phyloP scores from a whole-genome alignment of 331 rosid genomes.

The Pyracantha coccinea region DNA sequence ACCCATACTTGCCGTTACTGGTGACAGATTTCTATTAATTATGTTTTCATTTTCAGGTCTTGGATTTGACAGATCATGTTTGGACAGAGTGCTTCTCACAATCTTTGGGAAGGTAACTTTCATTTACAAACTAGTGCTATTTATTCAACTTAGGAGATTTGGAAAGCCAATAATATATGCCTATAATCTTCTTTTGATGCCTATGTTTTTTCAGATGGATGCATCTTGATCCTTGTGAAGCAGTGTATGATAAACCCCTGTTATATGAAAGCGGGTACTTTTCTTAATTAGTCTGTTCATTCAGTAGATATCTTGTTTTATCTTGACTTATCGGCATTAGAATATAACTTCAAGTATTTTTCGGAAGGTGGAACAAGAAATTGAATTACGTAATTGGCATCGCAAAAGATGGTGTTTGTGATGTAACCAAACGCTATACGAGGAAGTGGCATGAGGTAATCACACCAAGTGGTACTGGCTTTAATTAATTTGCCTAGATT shows the following conservation, averaged over 20 bases:
- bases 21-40: neutral
- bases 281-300: conserved; percentile 3
- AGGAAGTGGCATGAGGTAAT: conserved; percentile 89
- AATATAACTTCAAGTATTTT: conserved; percentile 11
- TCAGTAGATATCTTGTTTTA: conserved; percentile 4
- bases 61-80: conserved; percentile 80
- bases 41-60: conserved; percentile 19
- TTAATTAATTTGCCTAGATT: neutral
- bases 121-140: conserved; percentile 9
- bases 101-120: conserved; percentile 58
- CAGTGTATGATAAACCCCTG: conserved; percentile 73
- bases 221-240: conserved; percentile 98
- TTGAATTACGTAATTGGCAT: conserved; percentile 66
- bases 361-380: conserved; percentile 74
- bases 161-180: neutral
- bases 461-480: neutral
- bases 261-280: conserved; percentile 91
- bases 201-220: conserved; percentile 66
- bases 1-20: neutral
- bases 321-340: neutral
- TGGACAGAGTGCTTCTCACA: conserved; percentile 97
- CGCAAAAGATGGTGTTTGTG: conserved; percentile 69
- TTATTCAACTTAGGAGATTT: neutral
- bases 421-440: conserved; percentile 90
- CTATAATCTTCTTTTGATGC: conserved; percentile 10